These are phyloP conservation scores for Ogataea paraovalis DNA, from an alignment of 805 yeast genomes.

Conservation along the genomic window DNA sequence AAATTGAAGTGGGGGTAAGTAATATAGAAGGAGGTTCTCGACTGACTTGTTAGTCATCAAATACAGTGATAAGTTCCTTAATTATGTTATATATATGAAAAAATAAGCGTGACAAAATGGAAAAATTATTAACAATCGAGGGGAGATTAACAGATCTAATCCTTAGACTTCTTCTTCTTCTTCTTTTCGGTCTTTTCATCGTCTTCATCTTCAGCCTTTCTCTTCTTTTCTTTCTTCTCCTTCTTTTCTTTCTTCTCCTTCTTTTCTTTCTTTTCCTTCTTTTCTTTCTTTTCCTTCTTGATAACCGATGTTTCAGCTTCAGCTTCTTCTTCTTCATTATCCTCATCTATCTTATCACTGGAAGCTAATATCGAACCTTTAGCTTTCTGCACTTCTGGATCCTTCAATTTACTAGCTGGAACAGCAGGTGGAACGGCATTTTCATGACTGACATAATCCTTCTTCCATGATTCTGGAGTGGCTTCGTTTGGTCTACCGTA, in stretches of 20 bases:
- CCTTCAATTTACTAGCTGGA: conserved; percentile 47
- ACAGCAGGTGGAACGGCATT: conserved; percentile 58
- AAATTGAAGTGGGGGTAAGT: background rate
- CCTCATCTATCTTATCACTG: conserved; percentile 29
- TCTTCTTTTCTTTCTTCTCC: conserved; percentile 32
- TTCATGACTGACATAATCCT: conserved; percentile 69
- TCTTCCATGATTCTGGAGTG: conserved; percentile 92
- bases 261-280: conserved; percentile 52
- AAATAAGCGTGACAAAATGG: conserved; percentile 2
- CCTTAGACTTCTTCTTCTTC: conserved; percentile 27
- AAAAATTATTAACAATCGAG: conserved; percentile 1
- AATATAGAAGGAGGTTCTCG: background rate
- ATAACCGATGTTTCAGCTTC: conserved; percentile 16
- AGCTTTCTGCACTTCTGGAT: conserved; percentile 37
- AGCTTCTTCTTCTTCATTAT: conserved; percentile 18
- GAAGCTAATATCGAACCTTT: conserved; percentile 43
- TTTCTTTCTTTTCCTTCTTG: conserved; percentile 43
- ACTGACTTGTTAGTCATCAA: background rate
- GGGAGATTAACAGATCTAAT: conserved; percentile 9
- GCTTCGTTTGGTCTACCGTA: conserved; percentile 90
- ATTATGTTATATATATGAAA: background rate
- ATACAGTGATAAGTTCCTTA: background rate
- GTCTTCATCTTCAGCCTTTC: conserved; percentile 42
- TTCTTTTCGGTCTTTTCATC: conserved; percentile 22
- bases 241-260: conserved; percentile 60